Percentiles rank a stretch among this genome's conserved stretches.
These are phyloP conservation scores for Ascocoryne sarcoides DNA, from an alignment of 2,329 filamentous ascomycete species.

Conservation along the genomic window DNA sequence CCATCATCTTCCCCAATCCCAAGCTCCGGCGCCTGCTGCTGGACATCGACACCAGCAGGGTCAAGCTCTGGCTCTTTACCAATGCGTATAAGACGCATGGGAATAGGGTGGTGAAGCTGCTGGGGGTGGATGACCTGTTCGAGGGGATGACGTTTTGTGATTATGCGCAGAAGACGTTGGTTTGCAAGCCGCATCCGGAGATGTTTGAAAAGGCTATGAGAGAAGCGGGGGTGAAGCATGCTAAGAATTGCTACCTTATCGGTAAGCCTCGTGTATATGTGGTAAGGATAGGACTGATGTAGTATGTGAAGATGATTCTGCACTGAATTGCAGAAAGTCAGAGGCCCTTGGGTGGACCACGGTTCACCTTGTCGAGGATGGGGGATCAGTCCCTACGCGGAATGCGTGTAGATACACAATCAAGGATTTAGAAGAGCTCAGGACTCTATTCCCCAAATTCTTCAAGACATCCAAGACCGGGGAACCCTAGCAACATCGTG, in stretches of 20 bases:
- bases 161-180: slow-evolving; percentile 61
- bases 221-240: slow-evolving; percentile 63
- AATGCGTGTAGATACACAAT: slow-evolving; percentile 70
- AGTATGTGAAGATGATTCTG: slow-evolving; percentile 64
- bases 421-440: slow-evolving; percentile 64
- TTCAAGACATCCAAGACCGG: too few species aligned
- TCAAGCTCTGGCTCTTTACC: slow-evolving; percentile 88
- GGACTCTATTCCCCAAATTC: slow-evolving; percentile 69
- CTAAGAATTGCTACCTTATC: slow-evolving; percentile 81
- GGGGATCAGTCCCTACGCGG: slow-evolving; percentile 50
- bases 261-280: too few species aligned
- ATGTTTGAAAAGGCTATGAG: slow-evolving; percentile 88
- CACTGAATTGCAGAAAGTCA: slow-evolving; percentile 69
- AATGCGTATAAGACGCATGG: slow-evolving; percentile 92
- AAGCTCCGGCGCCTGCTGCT: slow-evolving; percentile 66
- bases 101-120: slow-evolving; percentile 67
- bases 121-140: slow-evolving; percentile 81
- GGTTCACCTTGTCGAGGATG: slow-evolving; percentile 76
- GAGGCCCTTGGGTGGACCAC: slow-evolving; percentile 77
- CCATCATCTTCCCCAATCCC: slow-evolving; percentile 70
- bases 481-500: slow-evolving; percentile 16
- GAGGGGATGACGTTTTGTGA: slow-evolving; percentile 95
- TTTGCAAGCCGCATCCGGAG: slow-evolving; percentile 77
- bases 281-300: too few species aligned
- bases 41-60: slow-evolving; percentile 75